A percentile compares a stretch with the other conserved stretches of the same genome.
phyloP scores from a whole-genome alignment of 1,284 basidiomycete species.

The Papiliotrema laurentii region DNA sequence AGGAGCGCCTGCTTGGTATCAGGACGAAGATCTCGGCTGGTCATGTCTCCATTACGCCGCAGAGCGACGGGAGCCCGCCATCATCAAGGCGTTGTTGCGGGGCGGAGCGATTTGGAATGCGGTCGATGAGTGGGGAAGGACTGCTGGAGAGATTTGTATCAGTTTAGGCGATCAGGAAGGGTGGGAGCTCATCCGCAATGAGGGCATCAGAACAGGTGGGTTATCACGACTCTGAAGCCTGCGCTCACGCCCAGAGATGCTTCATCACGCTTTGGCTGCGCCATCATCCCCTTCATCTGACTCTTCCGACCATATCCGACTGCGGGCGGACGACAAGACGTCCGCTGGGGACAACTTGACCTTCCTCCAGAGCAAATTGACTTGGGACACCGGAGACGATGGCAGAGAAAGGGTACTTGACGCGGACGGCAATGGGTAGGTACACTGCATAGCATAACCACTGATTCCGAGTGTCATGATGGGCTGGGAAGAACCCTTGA shows the following conservation, averaged over 20 bases:
- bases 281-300: conserved; percentile 15
- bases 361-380: conserved; percentile 69
- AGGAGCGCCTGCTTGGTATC: conserved; percentile 89
- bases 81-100: conserved; percentile 66
- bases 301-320: conserved; percentile 27
- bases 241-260: conserved; percentile 45
- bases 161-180: conserved; percentile 71
- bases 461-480: conserved; percentile 70
- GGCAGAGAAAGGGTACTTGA: conserved; percentile 64
- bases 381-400: conserved; percentile 64
- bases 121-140: conserved; percentile 71
- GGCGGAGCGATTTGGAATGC: conserved; percentile 90
- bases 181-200: conserved; percentile 73
- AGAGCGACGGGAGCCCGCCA: conserved; percentile 60
- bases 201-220: conserved; percentile 77
- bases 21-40: conserved; percentile 74
- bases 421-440: conserved; percentile 62
- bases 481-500: conserved; percentile 86
- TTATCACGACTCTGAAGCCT: background rate
- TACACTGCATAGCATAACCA: conserved; percentile 45
- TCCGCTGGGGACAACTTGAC: conserved; percentile 68
- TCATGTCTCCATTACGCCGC: conserved; percentile 86
- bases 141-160: conserved; percentile 80
- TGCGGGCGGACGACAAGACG: conserved; percentile 56
- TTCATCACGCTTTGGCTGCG: conserved; percentile 40